Percentiles rank a stretch among this genome's conserved stretches.
phyloP scores from a whole-genome alignment of 176 grass and related monocot genomes.

The Avena eriantha region DNA sequence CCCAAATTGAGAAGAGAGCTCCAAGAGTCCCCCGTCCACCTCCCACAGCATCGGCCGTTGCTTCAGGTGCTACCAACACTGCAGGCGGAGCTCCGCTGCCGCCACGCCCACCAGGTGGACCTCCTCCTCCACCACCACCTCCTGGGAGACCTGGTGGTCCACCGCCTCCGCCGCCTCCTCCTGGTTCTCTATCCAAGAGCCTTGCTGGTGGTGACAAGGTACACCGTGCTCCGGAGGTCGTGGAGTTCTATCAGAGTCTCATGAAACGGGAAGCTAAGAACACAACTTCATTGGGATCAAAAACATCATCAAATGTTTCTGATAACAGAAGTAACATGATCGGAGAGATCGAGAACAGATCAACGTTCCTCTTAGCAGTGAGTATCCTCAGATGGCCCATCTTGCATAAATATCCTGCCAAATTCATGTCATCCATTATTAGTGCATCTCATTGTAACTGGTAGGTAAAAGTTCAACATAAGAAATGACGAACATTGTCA shows the following conservation, averaged over 20 bases:
- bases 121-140: constrained; percentile 72
- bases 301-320: constrained; percentile 65
- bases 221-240: constrained; percentile 81
- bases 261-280: constrained; percentile 98
- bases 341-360: constrained; percentile 94
- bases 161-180: constrained; percentile 60
- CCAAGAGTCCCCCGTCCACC: constrained; percentile 88
- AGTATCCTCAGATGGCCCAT: constrained; percentile 43
- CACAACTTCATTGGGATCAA: constrained; percentile 56
- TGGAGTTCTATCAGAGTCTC: constrained; percentile 93
- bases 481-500: constrained; percentile 1
- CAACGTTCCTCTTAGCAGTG: constrained; percentile 92
- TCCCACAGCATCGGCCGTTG: constrained; percentile 51
- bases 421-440: neutral
- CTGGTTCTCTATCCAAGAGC: constrained; percentile 54
- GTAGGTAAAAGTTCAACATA: neutral
- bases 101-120: constrained; percentile 57
- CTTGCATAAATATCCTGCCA: constrained; percentile 29
- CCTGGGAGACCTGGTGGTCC: constrained; percentile 59
- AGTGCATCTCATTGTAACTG: neutral
- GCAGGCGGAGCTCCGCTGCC: constrained; percentile 45
- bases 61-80: constrained; percentile 50
- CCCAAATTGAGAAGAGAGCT: constrained; percentile 83
- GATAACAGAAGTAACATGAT: constrained; percentile 89
- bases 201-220: constrained; percentile 70